Evolutionary conservation across 129 eudicot species (phyloP).

Genomic region (Erigeron canadensis): DNA sequence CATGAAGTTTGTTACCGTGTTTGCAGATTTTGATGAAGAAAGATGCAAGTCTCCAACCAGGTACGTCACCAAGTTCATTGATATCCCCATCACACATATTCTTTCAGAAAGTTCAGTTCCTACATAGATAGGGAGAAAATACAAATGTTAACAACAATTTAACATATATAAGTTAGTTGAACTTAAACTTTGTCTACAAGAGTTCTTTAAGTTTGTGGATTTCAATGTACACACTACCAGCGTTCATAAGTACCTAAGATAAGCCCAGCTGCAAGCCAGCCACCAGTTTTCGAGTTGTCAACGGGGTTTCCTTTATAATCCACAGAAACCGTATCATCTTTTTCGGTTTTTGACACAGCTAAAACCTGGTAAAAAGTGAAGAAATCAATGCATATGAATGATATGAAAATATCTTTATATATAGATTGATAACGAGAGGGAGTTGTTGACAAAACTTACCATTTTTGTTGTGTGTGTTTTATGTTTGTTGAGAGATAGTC

Average conservation of each 20-base stretch:
- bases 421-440: slow-evolving; percentile 16
- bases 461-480: slow-evolving; percentile 25
- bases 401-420: slow-evolving; percentile 2
- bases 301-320: slow-evolving; percentile 77
- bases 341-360: slow-evolving; percentile 42
- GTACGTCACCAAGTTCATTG: slow-evolving; percentile 96
- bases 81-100: slow-evolving; percentile 87
- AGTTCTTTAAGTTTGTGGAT: neutral
- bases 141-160: neutral
- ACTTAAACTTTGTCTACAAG: neutral
- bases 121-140: slow-evolving; percentile 15
- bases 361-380: slow-evolving; percentile 49
- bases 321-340: slow-evolving; percentile 44
- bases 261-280: slow-evolving; percentile 99
- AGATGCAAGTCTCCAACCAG: slow-evolving; percentile 83
- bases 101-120: slow-evolving; percentile 94
- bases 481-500: slow-evolving; percentile 14
- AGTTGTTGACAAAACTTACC: slow-evolving; percentile 31
- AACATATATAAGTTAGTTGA: neutral
- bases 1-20: slow-evolving; percentile 89
- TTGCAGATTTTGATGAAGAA: slow-evolving; percentile 83
- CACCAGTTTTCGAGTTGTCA: slow-evolving; percentile 81
- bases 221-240: neutral
- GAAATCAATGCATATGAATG: slow-evolving; percentile 7
- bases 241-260: slow-evolving; percentile 59